These are phyloP conservation scores for Paraphaeosphaeria sporulosa DNA, from an alignment of 2,329 filamentous ascomycete species.

Conservation along the genomic window DNA sequence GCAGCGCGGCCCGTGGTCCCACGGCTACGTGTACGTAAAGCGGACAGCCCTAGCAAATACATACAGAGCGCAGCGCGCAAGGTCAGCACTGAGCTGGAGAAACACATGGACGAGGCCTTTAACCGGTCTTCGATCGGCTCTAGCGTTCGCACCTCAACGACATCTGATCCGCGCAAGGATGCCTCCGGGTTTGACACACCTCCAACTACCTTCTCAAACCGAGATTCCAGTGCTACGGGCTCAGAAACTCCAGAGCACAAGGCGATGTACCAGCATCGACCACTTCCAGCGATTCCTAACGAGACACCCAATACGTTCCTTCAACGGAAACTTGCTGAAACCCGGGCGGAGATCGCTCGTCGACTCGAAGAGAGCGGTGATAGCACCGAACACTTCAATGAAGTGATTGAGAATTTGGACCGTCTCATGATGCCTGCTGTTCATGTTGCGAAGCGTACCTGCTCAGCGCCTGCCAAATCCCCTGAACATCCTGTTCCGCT, in stretches of 20 bases:
- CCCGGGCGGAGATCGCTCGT: conserved; percentile 64
- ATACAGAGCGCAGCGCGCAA: conserved; percentile 82
- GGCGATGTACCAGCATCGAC: conserved; percentile 48
- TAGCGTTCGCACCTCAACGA: conserved; percentile 55
- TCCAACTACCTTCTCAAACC: conserved; percentile 57
- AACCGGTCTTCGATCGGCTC: conserved; percentile 70
- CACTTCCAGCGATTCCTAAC: conserved; percentile 54
- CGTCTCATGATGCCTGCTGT: conserved; percentile 59
- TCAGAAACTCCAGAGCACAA: conserved; percentile 37
- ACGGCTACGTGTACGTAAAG: conserved; percentile 46
- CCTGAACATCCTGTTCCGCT: conserved; percentile 46
- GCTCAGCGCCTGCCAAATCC: conserved; percentile 54
- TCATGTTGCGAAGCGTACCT: conserved; percentile 49
- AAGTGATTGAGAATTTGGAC: conserved; percentile 68
- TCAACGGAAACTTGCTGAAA: conserved; percentile 64
- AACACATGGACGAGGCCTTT: conserved; percentile 92
- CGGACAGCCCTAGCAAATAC: conserved; percentile 57
- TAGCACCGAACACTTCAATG: conserved; percentile 61
- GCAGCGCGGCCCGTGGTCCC: conserved; percentile 34
- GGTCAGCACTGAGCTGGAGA: conserved; percentile 83
- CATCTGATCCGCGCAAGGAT: conserved; percentile 45
- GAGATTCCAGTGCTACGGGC: conserved; percentile 43
- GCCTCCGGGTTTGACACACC: conserved; percentile 60
- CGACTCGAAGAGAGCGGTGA: conserved; percentile 57
- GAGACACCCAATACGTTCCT: conserved; percentile 62